Evolutionary conservation across 78 protist species (phyloP), one percentile per base, ranked within the genome.

Genomic region (Diacronema lutheri): DNA sequence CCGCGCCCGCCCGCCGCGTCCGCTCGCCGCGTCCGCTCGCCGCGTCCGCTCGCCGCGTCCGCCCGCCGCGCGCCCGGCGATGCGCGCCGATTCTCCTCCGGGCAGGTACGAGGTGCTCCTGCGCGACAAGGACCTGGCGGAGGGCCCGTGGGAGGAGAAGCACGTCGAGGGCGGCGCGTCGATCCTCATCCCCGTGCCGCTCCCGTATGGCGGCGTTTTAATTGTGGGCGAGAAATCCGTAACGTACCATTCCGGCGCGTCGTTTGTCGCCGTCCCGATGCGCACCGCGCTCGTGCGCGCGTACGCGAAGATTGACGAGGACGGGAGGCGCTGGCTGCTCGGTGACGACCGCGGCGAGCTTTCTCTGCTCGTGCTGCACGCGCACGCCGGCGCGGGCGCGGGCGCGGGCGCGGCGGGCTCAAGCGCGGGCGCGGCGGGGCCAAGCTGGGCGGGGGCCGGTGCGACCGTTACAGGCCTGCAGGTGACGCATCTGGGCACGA

Each of bases 181-280:
- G n/a, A 31, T 86, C 87, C 76, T 94, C 35, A 65, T 91, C 7
- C 85, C 97, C 19, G 91, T 92, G 20, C 94, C 88, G 57, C 7
- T 0, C 19, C 87, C 88, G 5, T 57, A 83, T 25, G 93, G 96
- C 26, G 97, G 95, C 37, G 76, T 86, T 20, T 19, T 95, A 35
- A 66, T 93, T 0, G 64, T 95, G 19, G 96, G 96, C 23, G 96
- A 94, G 62, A 86, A 88, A 56, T 83, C 88, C 21, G 87, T 95
- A 50, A 91, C 95, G 37, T 94, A 92, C 84, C 71, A 85, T 84
- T 33, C 26, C 29, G 77, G 77, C 37, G 80, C 25, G 21, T 37
- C 55, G 64, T 66, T 29, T 80, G 13, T 35, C 13, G 25, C 79
- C 65, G 31, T 83, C 12, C 38, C 77, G 31, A 87, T 90, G 76